Evolutionary conservation across 495 filamentous ascomycete genomes (phyloP).

Genomic region (Xylaria curta): DNA sequence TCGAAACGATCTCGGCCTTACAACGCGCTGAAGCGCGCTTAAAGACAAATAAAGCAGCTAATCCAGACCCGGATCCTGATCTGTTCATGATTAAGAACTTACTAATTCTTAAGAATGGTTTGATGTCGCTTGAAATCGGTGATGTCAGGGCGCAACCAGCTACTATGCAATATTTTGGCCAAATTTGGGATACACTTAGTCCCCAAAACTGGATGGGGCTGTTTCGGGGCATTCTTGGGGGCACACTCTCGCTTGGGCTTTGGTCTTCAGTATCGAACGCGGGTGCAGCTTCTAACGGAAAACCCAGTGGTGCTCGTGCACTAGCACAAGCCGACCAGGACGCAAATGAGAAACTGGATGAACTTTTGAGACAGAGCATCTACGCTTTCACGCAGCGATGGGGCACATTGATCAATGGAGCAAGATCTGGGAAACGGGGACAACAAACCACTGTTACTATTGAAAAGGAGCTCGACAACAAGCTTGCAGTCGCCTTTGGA

Average conservation of each 20-base stretch:
- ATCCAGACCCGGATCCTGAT: constrained; percentile 68
- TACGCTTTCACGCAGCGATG: constrained; percentile 76
- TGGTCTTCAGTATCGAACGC: constrained; percentile 42
- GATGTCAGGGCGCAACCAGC: constrained; percentile 73
- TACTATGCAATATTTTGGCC: constrained; percentile 69
- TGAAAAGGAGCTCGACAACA: constrained; percentile 56
- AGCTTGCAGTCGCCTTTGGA: constrained; percentile 51
- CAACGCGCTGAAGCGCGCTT: constrained; percentile 61
- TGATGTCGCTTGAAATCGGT: constrained; percentile 91
- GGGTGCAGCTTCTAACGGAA: constrained; percentile 29
- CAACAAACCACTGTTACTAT: constrained; percentile 47
- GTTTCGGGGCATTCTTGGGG: constrained; percentile 48
- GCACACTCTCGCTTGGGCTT: constrained; percentile 41
- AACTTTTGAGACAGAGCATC: constrained; percentile 75
- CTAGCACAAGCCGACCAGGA: constrained; percentile 52
- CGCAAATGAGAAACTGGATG: constrained; percentile 82
- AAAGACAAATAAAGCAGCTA: constrained; percentile 47
- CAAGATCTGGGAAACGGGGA: constrained; percentile 41
- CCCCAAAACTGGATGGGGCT: constrained; percentile 51
- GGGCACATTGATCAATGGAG: constrained; percentile 51
- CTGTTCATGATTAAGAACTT: constrained; percentile 93
- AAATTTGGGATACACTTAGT: constrained; percentile 75
- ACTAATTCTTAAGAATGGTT: constrained; percentile 87
- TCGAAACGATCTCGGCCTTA: constrained; percentile 53
- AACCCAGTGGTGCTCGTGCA: constrained; percentile 21